Evolutionary conservation across 768 basidiomycete genomes (phyloP).

Genomic region (Mycena polygramma): DNA sequence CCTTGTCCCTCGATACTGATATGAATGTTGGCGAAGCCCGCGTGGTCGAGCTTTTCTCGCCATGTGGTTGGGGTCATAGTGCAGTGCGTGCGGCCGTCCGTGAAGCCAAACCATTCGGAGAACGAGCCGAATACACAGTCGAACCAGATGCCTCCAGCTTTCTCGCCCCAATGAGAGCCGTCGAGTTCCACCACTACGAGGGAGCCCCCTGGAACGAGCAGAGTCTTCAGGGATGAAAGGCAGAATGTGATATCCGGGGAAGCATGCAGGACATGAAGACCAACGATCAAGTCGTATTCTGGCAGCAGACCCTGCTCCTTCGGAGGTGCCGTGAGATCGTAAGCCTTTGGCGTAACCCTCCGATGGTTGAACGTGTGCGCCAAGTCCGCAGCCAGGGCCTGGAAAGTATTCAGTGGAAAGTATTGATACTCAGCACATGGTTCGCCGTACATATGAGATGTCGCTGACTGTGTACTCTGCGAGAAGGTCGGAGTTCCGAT

Average conservation of each 20-base stretch:
- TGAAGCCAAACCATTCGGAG: slow-evolving; percentile 20
- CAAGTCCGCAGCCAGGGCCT: not conserved
- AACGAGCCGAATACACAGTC: slow-evolving; percentile 25
- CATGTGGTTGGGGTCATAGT: slow-evolving; percentile 9
- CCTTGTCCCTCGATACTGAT: too few species aligned
- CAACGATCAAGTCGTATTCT: slow-evolving; percentile 1
- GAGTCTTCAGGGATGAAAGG: not conserved
- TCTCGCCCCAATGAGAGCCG: not conserved
- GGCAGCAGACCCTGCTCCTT: not conserved
- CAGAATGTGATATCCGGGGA: not conserved
- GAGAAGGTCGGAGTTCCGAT: not conserved
- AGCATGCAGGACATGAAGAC: slow-evolving; percentile 17
- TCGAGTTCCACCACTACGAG: slow-evolving; percentile 16
- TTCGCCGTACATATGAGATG: not conserved
- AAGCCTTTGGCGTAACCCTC: not conserved
- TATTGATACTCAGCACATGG: not conserved
- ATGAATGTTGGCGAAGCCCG: too few species aligned
- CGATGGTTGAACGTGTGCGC: not conserved
- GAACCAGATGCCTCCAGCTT: slow-evolving; percentile 4
- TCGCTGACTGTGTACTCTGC: slow-evolving; percentile 25
- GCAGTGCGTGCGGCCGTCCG: slow-evolving; percentile 16
- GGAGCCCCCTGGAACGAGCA: slow-evolving; percentile 20
- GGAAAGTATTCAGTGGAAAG: not conserved
- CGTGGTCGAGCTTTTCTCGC: not conserved
- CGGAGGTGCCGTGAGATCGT: slow-evolving; percentile 13